Percentiles rank a stretch among this genome's conserved stretches.
Conservation (phyloP, 2,329 filamentous ascomycete species). For the Emergomyces orientalis region DNA sequence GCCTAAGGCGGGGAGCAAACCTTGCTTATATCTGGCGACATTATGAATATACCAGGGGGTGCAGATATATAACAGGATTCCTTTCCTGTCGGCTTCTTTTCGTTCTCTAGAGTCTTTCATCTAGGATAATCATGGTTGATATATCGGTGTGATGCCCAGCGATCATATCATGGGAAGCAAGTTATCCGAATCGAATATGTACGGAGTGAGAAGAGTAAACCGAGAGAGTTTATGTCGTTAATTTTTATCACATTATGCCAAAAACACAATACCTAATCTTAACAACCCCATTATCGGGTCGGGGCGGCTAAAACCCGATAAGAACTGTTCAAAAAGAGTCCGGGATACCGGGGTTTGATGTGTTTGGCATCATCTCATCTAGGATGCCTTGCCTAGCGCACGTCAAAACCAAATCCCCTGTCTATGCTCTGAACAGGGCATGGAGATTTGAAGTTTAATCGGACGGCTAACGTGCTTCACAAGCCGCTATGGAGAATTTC, state of each 20-base stretch:
- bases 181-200: too few relatives aligned
- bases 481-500: background rate
- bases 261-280: too few relatives aligned
- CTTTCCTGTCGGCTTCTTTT: background rate
- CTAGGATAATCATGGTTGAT: too few relatives aligned
- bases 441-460: background rate
- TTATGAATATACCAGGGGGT: background rate
- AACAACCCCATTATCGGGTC: background rate
- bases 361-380: background rate
- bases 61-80: background rate
- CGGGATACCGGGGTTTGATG: background rate
- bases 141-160: background rate
- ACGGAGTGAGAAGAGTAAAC: too few relatives aligned
- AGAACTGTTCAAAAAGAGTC: background rate
- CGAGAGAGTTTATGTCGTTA: too few relatives aligned
- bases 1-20: background rate
- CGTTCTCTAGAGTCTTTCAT: background rate
- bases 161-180: too few relatives aligned
- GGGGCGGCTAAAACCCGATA: background rate
- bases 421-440: background rate
- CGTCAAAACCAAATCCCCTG: background rate
- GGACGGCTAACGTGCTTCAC: background rate
- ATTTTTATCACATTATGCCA: too few relatives aligned
- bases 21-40: background rate
- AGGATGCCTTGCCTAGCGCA: background rate